These are phyloP conservation scores for Globomyces pollinis-pini DNA, from an alignment of 192 early-diverging fungal genomes.

Conservation along the genomic window DNA sequence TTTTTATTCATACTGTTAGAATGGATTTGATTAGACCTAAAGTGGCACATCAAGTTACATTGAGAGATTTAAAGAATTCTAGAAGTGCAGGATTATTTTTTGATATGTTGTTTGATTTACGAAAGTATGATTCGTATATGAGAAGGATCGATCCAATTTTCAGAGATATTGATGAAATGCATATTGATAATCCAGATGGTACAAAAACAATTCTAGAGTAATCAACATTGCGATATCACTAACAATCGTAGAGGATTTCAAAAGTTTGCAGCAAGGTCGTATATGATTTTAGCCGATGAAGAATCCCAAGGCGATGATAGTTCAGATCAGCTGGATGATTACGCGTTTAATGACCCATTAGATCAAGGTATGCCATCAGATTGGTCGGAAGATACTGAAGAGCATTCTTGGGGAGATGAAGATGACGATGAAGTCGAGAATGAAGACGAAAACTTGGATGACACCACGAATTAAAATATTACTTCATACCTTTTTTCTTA, in stretches of 20 bases:
- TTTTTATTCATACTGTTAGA: constrained; percentile 16
- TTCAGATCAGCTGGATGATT: not conserved
- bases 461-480: not conserved
- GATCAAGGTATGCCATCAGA: too few relatives aligned
- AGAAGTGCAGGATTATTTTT: constrained; percentile 39
- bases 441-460: not conserved
- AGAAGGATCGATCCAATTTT: constrained; percentile 47
- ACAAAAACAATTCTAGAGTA: constrained; percentile 36
- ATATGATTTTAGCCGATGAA: constrained; percentile 45
- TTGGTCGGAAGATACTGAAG: not conserved
- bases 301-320: constrained; percentile 11
- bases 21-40: constrained; percentile 45
- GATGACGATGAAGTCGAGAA: not conserved
- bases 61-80: constrained; percentile 37
- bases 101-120: constrained; percentile 55
- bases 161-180: constrained; percentile 48
- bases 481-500: too few relatives aligned
- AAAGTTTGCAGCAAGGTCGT: constrained; percentile 51
- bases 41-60: constrained; percentile 24
- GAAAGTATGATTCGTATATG: constrained; percentile 45
- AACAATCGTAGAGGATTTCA: constrained; percentile 48
- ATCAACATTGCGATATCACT: too few relatives aligned
- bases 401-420: not conserved
- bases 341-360: too few relatives aligned
- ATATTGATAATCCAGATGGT: constrained; percentile 19